These are phyloP conservation scores for Phoma sp. DNA, from an alignment of 2,329 filamentous ascomycete genomes.

Conservation along the genomic window DNA sequence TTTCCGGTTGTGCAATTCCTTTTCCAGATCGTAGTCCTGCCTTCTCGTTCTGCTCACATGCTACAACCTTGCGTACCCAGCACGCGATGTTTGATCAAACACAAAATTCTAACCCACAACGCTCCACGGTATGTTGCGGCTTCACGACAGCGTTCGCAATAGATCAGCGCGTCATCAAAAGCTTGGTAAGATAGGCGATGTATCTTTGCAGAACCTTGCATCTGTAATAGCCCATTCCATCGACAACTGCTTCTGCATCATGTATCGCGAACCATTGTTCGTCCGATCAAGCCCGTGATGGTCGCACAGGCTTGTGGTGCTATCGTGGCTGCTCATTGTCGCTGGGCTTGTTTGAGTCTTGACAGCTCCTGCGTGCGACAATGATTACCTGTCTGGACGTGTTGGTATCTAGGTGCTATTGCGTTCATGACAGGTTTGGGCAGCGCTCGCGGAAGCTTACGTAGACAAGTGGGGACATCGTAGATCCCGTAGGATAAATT, in stretches of 20 bases:
- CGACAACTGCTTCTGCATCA: not conserved
- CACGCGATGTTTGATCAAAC: not conserved
- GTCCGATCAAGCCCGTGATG: not conserved
- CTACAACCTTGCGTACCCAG: not conserved
- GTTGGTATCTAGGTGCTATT: not conserved
- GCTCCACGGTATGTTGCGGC: not conserved
- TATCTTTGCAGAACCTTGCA: slow-evolving; percentile 1
- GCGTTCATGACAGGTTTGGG: slow-evolving; percentile 1
- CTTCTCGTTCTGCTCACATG: not conserved
- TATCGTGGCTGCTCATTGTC: not conserved
- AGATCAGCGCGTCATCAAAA: not conserved
- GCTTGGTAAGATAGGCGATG: slow-evolving; percentile 3
- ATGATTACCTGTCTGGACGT: not conserved
- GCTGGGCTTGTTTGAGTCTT: not conserved
- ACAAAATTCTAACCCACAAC: not conserved
- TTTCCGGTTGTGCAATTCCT: slow-evolving; percentile 29
- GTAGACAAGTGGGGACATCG: slow-evolving; percentile 10
- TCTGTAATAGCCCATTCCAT: not conserved
- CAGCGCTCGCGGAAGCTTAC: slow-evolving; percentile 9
- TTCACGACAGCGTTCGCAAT: not conserved
- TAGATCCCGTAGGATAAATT: slow-evolving; percentile 13
- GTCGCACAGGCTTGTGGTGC: not conserved
- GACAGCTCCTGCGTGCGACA: slow-evolving; percentile 1
- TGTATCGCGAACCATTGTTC: not conserved
- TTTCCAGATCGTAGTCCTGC: slow-evolving; percentile 10